phyloP scores from a whole-genome alignment of 73 alveolate species.

The Paramecium pentaurelia region DNA sequence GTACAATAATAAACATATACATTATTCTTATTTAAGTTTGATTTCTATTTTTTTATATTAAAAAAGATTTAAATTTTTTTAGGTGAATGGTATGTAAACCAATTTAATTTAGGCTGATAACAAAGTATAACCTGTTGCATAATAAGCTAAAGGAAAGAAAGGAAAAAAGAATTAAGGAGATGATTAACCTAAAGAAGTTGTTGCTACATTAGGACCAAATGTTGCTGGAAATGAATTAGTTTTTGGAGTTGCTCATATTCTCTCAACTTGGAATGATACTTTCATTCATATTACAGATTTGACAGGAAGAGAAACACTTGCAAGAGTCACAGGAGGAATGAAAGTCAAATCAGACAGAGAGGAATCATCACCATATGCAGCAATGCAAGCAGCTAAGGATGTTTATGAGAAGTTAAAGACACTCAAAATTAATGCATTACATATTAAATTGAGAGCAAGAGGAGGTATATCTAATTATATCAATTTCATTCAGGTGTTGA shows the following conservation, averaged over 20 bases:
- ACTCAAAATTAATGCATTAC: constrained; percentile 96
- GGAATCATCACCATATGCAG: constrained; percentile 99
- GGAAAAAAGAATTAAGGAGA: constrained; percentile 1
- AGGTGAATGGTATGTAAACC: constrained; percentile 10
- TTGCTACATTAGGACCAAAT: constrained; percentile 50
- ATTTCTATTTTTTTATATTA: constrained; percentile 41
- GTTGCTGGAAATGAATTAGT: constrained; percentile 70
- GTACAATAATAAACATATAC: neutral
- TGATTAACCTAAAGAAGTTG: constrained; percentile 28
- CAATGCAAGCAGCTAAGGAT: constrained; percentile 99
- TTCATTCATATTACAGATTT: constrained; percentile 99
- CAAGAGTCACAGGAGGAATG: constrained; percentile 99
- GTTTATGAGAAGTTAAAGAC: constrained; percentile 83
- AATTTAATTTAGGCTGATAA: constrained; percentile 14
- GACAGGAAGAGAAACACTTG: constrained; percentile 98
- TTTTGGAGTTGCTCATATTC: constrained; percentile 96
- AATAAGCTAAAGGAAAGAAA: constrained; percentile 27
- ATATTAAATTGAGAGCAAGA: constrained; percentile 96
- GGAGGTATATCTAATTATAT: constrained; percentile 79
- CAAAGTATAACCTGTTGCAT: constrained; percentile 3
- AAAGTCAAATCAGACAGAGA: constrained; percentile 99
- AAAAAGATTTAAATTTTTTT: constrained; percentile 44
- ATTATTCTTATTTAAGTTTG: neutral
- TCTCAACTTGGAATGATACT: constrained; percentile 97
- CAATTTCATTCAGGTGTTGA: constrained; percentile 60